Evolutionary conservation across 1,284 basidiomycete species (phyloP), one percentile per base, ranked within the genome.

Genomic region (Phellopilus nigrolimitatus): DNA sequence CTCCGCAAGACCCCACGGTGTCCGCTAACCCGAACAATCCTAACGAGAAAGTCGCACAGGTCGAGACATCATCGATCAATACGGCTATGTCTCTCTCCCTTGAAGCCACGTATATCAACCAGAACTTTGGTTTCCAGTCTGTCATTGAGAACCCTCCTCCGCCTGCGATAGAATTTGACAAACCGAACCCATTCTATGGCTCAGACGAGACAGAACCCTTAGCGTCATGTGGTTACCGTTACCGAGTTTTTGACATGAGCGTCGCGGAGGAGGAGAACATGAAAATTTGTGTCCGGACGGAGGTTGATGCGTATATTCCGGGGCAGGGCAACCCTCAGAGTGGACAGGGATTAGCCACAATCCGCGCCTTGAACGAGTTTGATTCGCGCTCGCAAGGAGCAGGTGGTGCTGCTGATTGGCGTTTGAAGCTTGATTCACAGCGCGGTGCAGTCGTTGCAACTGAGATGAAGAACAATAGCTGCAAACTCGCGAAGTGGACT

Each of bases 381-480:
- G 95, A 98, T 67, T 79, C 92, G n/a, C 81, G 91, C 49, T 80
- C 93, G 1, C 82, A 85, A 60, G 95, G 95, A 30, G 84, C 90
- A 1, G 93, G 93, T 44, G 91, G 91, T 49, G 94, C 95, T 13
- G 91, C 93, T 19, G 97, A 99, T 69, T 99, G 97, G 97, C 84
- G 95, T 44, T 80, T 88, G 44, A 97, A 97, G 70, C 76, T 99
- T 47, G 97, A 99, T 70, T 84, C 89, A 6, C 95, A 98, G 70
- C 85, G 95, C 55, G 97, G 97, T 63, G 97, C 97, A 2, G 95
- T 99, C 39, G 93, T 99, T 53, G 94, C 97, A 41, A 97, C 93
- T 37, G 97, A 99, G 76, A 98, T 99, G 97, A 99, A 99, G 78
- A 99, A 99, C 74, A 99, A 99, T 74, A 92, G 88, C 64, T 95